Evolutionary conservation across 2,329 filamentous ascomycete species (phyloP), one percentile per base, ranked within the genome.

Genomic region (Bimuria novae-zelandiae): DNA sequence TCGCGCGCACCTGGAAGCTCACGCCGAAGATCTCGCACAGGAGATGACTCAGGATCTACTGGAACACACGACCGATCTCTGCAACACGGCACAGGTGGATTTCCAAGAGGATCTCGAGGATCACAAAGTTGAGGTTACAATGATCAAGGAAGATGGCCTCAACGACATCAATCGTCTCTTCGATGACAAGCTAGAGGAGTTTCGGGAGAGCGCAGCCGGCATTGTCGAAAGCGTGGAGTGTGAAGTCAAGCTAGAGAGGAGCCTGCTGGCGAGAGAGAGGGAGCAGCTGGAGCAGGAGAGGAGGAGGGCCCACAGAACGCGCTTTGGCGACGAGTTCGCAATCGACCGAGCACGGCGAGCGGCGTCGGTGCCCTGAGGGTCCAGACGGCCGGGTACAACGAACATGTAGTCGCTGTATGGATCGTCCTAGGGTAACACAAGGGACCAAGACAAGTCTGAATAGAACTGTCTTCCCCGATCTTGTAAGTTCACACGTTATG

Each of bases 71-170:
- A 22, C 16, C 12, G 17, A 45, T 10, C 27, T 45, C n/a, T 29
- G 29, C 21, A 17, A 35, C 32, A 36, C 11, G 2, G 12, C 33
- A 2, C 23, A 46, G 7, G 19, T 36, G 4, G 43, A 36, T 1
- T 12, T 46, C 19, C 30, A 46, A 36, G 43, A 46, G 8, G 17
- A 36, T 6, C 43, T 46, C 12, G 43, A 35, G 3, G 43, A 46
- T 6, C 43, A 46, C 12, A 14, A 25, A 4, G 17, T 46, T 30
- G 43, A 46, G 7, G n/a, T 46, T 11, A 16, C 16, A 4, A 21
- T 35, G 19, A 17, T 36, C 2, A 36, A 23, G 30, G 30, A 46
- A 14, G 43, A 46, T 7, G 43, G 22, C 12, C 10, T 46, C 3
- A 35, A 11, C 11, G 33, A 46, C 4, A 23, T 46, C 16, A n/a